These are phyloP conservation scores for Botrytis hyacinthi DNA, from an alignment of 2,329 filamentous ascomycete genomes.

Conservation along the genomic window DNA sequence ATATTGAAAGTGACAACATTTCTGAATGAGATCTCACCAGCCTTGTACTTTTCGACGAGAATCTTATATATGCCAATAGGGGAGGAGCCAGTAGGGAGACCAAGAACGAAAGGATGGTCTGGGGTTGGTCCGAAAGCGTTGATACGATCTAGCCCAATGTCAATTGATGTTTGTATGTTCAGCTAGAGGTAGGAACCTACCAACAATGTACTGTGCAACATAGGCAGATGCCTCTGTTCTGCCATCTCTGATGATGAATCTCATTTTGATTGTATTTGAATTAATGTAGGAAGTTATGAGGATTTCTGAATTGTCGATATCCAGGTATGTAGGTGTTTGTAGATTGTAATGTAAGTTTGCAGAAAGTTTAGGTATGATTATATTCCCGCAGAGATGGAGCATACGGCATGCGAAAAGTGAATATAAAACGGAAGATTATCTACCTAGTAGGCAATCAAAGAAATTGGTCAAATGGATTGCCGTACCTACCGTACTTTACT, in stretches of 20 bases:
- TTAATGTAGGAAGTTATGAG: neutral
- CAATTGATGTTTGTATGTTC: neutral
- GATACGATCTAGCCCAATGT: slow-evolving; percentile 60
- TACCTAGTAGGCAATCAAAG: slow-evolving; percentile 5
- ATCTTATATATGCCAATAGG: slow-evolving; percentile 75
- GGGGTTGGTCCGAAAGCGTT: slow-evolving; percentile 71
- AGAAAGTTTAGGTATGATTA: neutral
- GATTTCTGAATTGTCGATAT: neutral
- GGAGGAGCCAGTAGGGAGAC: slow-evolving; percentile 79
- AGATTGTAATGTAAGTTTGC: neutral
- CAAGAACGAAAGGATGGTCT: slow-evolving; percentile 74
- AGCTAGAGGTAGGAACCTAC: slow-evolving; percentile 42
- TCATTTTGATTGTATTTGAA: slow-evolving; percentile 51
- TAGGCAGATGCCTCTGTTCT: slow-evolving; percentile 67
- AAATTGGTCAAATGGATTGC: slow-evolving; percentile 21
- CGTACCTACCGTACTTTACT: neutral
- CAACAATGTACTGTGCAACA: slow-evolving; percentile 78
- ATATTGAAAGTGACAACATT: slow-evolving; percentile 93
- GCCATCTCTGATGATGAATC: slow-evolving; percentile 79
- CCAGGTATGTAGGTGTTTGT: neutral
- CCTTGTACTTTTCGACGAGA: slow-evolving; percentile 69
- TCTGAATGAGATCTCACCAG: slow-evolving; percentile 73
- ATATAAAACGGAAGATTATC: slow-evolving; percentile 7
- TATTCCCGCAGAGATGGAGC: neutral
- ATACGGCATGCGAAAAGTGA: slow-evolving; percentile 9